Evolutionary conservation across 108 stramenopile species (phyloP), one percentile per base, ranked within the genome.

Genomic region (Poteriospumella lacustris): DNA sequence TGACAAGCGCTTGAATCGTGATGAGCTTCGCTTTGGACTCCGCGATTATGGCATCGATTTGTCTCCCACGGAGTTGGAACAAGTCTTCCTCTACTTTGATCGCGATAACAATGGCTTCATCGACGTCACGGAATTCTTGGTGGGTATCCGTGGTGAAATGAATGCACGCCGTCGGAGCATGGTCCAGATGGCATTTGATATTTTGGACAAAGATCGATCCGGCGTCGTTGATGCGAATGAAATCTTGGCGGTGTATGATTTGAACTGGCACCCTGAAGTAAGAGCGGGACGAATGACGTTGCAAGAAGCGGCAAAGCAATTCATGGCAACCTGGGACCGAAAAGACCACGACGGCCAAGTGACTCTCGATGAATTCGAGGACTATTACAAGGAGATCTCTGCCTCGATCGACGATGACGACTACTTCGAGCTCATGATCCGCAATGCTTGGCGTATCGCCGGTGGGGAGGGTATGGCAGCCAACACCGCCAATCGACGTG

Each of bases 391-490:
- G 41, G 80, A 80, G 34, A 58, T 87, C 24, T 60, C 72, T 59
- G 84, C 84, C 0, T 77, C 79, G n/a, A 83, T 87, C 33, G 84
- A 87, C 41, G 38, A 38, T 68, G 84, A 85, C 68, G 81, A 82
- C 47, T 80, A 87, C 44, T 87, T 87, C 39, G 86, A 85, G 62
- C 43, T 68, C 15, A 87, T 85, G 84, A 76, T 87, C 68, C 36
- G 79, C 0, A 82, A 80, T 68, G 78, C 60, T 31, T 78, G 78
- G 78, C 38, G 68, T 24, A 44, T 78, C 41, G 68, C 62, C 39
- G 70, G 70, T 12, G 78, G 78, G 29, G 34, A 40, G 15, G 78
- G 78, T 2, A 12, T 3, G 68, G 59, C 62, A 2, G 78, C 44
- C 19, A 78, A 78, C 68, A 78, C 68, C 43, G 78, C 78, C 34